Base-by-base conservation (phyloP, 805 yeast genomes). In the Metschnikowia corniflorae region DNA sequence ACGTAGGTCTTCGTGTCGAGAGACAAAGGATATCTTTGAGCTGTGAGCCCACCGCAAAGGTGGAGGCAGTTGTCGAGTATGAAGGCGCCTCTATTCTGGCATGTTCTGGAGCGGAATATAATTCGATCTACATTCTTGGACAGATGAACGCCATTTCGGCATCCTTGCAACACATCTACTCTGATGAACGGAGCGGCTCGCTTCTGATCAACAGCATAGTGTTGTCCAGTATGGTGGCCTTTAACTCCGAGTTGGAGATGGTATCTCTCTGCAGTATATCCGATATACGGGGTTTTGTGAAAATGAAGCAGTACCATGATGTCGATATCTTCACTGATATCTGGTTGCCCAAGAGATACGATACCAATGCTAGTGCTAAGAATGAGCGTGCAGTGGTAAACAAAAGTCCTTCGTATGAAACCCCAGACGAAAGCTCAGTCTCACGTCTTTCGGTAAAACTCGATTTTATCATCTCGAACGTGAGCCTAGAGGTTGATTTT, bases 11-110 rank as follows among this genome's bases (percentile, higher is more conserved):
- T 6, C 68, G 73, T 26, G 73, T 89, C 35, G 88, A 78, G 15
- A 75, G 80, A 22, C 98, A 93, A 55, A 75, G 74, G 29, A 55
- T 93, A 16, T 74, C 83, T 2, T 65, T 93, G 35, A 84, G 95
- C 47, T 93, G 98, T 70, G 91, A 86, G 43, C 98, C 98, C 1
- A 81, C 81, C 13, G 97, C 97, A 0, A 87, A 86, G 54, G 93
- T 93, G 2, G 88, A 87, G 25, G 94, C 97, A 0, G 76, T 83
- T 23, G 80, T 87, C 12, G 83, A 87, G 6, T 72, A 82, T 16
- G 82, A 79, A 15, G 80, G 82, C 0, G 73, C 86, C n/a, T 74
- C 70, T 16, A 47, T 86, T 23, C 75, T 77, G 33, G 45, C 82
- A 7, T 73, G 74, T 27, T 67, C 86, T 1, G 73, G 75, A 1